phyloP scores from a whole-genome alignment of 164 flowering plant genomes.

The Annona cherimola region DNA sequence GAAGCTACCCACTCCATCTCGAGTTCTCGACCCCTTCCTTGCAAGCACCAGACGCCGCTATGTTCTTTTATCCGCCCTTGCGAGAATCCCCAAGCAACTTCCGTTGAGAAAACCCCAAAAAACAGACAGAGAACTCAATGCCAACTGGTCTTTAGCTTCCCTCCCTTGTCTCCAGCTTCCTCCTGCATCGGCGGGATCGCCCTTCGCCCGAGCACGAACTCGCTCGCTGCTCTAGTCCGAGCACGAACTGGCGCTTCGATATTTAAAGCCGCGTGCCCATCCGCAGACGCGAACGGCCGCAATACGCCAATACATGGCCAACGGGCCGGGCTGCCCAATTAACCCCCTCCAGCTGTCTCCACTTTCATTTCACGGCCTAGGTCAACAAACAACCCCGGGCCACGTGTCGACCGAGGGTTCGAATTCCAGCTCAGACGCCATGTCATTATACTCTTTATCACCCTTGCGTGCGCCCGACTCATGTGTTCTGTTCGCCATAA shows the following conservation, averaged over 20 bases:
- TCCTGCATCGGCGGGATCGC: conserved; percentile 18
- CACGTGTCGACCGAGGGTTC: background rate
- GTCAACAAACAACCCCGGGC: background rate
- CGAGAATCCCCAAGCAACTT: background rate
- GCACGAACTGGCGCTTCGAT: no score
- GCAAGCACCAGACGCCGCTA: background rate
- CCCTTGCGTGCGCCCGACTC: conserved; percentile 2
- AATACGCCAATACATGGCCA: no score
- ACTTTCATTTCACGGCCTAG: no score
- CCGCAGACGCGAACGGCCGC: conserved; percentile 15
- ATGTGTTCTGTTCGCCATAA: background rate
- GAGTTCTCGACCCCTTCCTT: background rate
- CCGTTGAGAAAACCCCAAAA: background rate
- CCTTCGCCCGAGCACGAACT: background rate
- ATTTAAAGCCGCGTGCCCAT: conserved; percentile 16
- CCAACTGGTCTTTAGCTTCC: conserved; percentile 8
- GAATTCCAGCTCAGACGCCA: conserved; percentile 4
- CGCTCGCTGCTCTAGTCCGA: no score
- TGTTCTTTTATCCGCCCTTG: background rate
- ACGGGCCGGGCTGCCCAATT: conserved; percentile 3
- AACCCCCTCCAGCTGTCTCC: background rate
- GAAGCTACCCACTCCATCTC: conserved; percentile 48
- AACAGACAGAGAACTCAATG: conserved; percentile 1
- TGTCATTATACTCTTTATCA: background rate
- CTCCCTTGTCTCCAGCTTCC: conserved; percentile 13